Percentiles rank a stretch among this genome's conserved stretches.
Conservation (phyloP, 805 yeast genomes). For the Tetrapisispora taiwanensis region DNA sequence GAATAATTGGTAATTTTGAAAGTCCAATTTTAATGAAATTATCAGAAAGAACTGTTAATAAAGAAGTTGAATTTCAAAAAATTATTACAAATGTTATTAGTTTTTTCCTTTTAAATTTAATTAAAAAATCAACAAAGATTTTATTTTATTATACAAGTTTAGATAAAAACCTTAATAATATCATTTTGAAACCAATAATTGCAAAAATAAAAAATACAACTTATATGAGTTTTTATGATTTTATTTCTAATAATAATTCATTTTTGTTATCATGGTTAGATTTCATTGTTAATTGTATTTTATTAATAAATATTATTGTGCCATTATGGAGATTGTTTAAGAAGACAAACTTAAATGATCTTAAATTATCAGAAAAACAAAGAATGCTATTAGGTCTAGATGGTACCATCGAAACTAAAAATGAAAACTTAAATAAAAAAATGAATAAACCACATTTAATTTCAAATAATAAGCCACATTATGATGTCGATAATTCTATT, state of each 20-base stretch:
- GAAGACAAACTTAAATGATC: conserved; percentile 27
- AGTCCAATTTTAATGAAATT: conserved; percentile 24
- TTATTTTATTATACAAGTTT: conserved; percentile 11
- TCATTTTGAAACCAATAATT: background rate
- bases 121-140: conserved; percentile 13
- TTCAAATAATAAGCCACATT: background rate
- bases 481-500: background rate
- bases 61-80: conserved; percentile 31
- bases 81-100: conserved; percentile 28
- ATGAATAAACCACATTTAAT: conserved; percentile 12
- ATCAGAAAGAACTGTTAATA: conserved; percentile 31
- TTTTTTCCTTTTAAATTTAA: conserved; percentile 24
- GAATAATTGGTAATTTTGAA: conserved; percentile 20
- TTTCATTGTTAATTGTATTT: conserved; percentile 13
- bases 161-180: conserved; percentile 5
- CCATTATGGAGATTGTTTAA: conserved; percentile 26
- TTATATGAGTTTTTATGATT: background rate
- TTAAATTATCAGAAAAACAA: conserved; percentile 26
- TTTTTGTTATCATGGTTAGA: background rate
- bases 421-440: background rate
- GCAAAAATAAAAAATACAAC: background rate
- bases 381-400: conserved; percentile 28
- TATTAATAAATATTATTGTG: conserved; percentile 23
- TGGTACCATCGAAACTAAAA: background rate
- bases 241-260: background rate